Evolutionary conservation across 768 basidiomycete genomes (phyloP).

Genomic region (Panaeolus cyanescens): DNA sequence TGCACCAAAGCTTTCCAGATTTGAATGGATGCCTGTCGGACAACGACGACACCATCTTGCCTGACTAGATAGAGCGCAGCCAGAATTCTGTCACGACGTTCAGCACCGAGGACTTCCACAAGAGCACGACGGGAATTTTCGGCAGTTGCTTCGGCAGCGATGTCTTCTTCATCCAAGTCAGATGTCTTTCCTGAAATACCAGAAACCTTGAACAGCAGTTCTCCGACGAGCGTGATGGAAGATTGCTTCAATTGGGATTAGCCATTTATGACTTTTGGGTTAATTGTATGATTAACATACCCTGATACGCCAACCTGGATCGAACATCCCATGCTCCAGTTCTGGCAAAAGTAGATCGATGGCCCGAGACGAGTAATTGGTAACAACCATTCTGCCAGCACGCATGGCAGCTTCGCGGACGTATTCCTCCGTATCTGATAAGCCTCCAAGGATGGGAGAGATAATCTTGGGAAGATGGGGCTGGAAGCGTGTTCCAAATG

Average conservation of each 20-base stretch:
- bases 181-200: slow-evolving; percentile 91
- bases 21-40: slow-evolving; percentile 88
- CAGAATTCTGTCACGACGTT: slow-evolving; percentile 89
- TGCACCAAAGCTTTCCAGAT: slow-evolving; percentile 99
- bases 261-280: background rate
- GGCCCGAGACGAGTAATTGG: slow-evolving; percentile 89
- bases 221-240: slow-evolving; percentile 94
- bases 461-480: slow-evolving; percentile 96
- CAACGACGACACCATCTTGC: slow-evolving; percentile 88
- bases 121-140: slow-evolving; percentile 87
- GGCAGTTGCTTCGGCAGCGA: slow-evolving; percentile 60
- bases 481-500: slow-evolving; percentile 95
- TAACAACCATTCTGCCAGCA: slow-evolving; percentile 97
- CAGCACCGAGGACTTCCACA: slow-evolving; percentile 83
- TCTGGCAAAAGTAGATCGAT: slow-evolving; percentile 94
- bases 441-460: slow-evolving; percentile 85
- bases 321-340: slow-evolving; percentile 93
- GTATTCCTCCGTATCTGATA: slow-evolving; percentile 92
- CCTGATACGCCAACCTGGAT: slow-evolving; percentile 92
- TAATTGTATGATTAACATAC: slow-evolving; percentile 43
- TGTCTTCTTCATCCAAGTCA: slow-evolving; percentile 74
- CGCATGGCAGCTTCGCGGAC: slow-evolving; percentile 98
- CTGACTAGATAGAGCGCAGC: slow-evolving; percentile 90
- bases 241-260: slow-evolving; percentile 64
- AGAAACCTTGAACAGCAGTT: slow-evolving; percentile 93